Evolutionary conservation across 768 basidiomycete genomes (phyloP).

Genomic region (Hericium coralloides): DNA sequence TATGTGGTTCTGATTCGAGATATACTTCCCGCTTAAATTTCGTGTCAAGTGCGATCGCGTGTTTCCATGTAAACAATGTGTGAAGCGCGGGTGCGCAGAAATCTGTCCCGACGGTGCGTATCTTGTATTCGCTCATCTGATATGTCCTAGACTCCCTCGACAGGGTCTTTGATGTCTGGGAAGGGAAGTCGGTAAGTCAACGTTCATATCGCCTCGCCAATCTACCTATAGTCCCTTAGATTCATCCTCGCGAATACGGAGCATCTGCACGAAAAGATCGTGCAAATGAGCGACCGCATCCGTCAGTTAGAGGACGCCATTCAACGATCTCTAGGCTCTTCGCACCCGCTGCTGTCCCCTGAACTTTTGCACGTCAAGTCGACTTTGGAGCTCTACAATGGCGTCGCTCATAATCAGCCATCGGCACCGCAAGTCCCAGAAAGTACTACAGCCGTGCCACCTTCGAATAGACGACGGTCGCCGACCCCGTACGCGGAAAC

Average conservation of each 20-base stretch:
- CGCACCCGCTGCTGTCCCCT: constrained; percentile 1
- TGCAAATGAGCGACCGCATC: constrained; percentile 13
- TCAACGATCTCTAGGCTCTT: background rate
- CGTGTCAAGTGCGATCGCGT: constrained; percentile 5
- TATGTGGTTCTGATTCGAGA: background rate
- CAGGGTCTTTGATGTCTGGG: background rate
- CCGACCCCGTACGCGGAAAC: background rate
- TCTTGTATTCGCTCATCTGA: background rate
- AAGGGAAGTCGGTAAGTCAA: background rate
- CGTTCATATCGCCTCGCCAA: background rate
- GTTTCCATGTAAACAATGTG: constrained; percentile 13
- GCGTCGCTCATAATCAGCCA: no score
- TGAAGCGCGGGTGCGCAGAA: constrained; percentile 13
- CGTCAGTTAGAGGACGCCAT: constrained; percentile 11
- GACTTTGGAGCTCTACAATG: background rate
- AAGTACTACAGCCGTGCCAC: background rate
- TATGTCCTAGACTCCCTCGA: background rate
- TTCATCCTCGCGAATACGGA: constrained; percentile 18
- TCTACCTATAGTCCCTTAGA: background rate
- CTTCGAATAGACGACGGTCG: background rate
- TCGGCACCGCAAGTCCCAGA: no score
- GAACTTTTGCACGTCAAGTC: background rate
- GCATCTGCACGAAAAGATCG: constrained; percentile 15
- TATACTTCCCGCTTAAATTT: background rate
- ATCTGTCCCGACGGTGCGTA: constrained; percentile 8